These are phyloP conservation scores for Phytopythium aichiense DNA, from an alignment of 352 stramenopile species.

Conservation along the genomic window DNA sequence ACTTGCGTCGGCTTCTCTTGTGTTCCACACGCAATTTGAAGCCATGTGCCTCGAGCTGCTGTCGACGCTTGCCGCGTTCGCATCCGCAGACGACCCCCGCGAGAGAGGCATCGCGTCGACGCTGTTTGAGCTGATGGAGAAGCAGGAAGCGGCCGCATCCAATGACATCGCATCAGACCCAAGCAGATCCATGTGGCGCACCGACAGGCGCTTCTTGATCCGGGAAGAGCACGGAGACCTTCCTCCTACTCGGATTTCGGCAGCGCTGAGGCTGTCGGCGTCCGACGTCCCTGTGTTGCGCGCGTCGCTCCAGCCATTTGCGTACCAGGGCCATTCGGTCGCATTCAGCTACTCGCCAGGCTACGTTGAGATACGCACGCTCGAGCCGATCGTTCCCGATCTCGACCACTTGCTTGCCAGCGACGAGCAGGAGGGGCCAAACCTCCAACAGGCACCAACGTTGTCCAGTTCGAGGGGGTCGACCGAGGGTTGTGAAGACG, in stretches of 20 bases:
- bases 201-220: constrained; percentile 49
- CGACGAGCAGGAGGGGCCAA: constrained; percentile 45
- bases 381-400: constrained; percentile 47
- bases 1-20: background rate
- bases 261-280: constrained; percentile 17
- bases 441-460: constrained; percentile 28
- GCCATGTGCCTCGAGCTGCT: constrained; percentile 70
- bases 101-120: constrained; percentile 55
- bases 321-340: constrained; percentile 39
- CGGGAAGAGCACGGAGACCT: constrained; percentile 22
- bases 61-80: constrained; percentile 52
- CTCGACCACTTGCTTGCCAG: constrained; percentile 14
- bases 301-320: constrained; percentile 30
- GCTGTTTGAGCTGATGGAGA: constrained; percentile 56
- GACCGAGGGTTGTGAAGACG: background rate
- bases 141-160: constrained; percentile 23
- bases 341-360: constrained; percentile 47
- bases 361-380: constrained; percentile 52
- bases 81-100: constrained; percentile 40
- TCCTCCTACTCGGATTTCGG: constrained; percentile 26
- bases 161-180: background rate
- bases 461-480: constrained; percentile 5
- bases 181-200: constrained; percentile 33
- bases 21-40: constrained; percentile 31
- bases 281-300: constrained; percentile 19